Evolutionary conservation across 805 yeast genomes (phyloP), one percentile per base, ranked within the genome.

Genomic region (Jamesozyma lodderae): DNA sequence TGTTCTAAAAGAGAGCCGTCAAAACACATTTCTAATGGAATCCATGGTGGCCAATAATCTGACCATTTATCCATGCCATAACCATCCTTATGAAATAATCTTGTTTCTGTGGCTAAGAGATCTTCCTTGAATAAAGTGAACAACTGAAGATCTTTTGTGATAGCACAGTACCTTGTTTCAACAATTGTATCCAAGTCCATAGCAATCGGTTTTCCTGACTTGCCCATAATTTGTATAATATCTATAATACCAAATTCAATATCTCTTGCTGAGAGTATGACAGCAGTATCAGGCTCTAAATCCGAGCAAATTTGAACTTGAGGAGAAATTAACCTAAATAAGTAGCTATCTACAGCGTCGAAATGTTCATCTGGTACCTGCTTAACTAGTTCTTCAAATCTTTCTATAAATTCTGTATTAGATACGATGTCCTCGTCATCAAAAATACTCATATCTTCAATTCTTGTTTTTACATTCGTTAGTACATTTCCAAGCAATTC

Each of bases 21-120:
- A 46, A 72, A 73, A 51, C 81, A 75, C 48, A 75, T 67, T 52
- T 79, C 87, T 37, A 76, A 47, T 0, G 83, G 82, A 16, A 79
- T 48, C 70, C 74, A 71, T 0, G 85, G 85, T 0, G 85, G 83
- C 85, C 85, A 79, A 52, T 57, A 48, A 22, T 37, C 43, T 1
- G 52, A 43, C 8, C 47, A 43, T 4, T 43, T 47, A 10, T 58
- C 53, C 33, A 53, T 46, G 6, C 63, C 57, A 31, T 56, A 57
- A 11, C 57, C 53, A 31, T 49, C 46, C 38, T 60, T 61, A 26
- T 44, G 37, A 18, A 48, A 43, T 5, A 36, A 36, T 18, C 57
- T 36, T 17, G 52, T 55, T 14, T 60, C 62, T 6, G 56, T 57
- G 1, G 54, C 34, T 37, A 49, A 22, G 31, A 63, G 41, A 50